Percentiles rank a stretch among this genome's conserved stretches.
phyloP scores from a whole-genome alignment of 2,329 filamentous ascomycete species.

The Diaporthe citrichinensis region DNA sequence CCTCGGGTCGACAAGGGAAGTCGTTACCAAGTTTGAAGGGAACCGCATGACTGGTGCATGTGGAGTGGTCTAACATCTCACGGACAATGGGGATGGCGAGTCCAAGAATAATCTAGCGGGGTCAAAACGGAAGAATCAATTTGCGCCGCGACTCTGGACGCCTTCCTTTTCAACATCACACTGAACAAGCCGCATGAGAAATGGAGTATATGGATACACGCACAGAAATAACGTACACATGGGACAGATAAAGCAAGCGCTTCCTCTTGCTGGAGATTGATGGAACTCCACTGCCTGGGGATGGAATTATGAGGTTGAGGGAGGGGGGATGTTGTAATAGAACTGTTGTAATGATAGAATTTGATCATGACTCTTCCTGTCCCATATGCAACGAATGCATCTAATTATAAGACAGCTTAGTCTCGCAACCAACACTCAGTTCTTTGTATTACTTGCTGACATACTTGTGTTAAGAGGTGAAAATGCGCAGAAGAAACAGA shows the following conservation, averaged over 20 bases:
- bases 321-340: constrained; percentile 32
- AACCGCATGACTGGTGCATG: constrained; percentile 7
- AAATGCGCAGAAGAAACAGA: background rate
- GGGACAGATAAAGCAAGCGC: constrained; percentile 1
- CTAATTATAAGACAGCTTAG: too few species aligned
- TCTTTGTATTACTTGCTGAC: background rate
- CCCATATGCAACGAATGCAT: background rate
- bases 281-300: background rate
- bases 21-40: background rate
- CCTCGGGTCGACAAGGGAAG: background rate
- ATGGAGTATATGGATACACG: constrained; percentile 33
- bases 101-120: background rate
- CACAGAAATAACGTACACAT: constrained; percentile 11
- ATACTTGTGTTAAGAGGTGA: background rate
- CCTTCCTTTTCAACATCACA: background rate
- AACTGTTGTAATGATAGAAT: constrained; percentile 38
- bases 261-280: constrained; percentile 3
- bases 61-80: background rate
- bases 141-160: background rate
- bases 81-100: background rate
- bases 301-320: background rate
- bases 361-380: background rate
- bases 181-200: constrained; percentile 42
- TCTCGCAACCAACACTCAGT: background rate
- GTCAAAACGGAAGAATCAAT: background rate